phyloP scores from a whole-genome alignment of 495 filamentous ascomycete genomes.

The Hyaloscypha hepaticicola region DNA sequence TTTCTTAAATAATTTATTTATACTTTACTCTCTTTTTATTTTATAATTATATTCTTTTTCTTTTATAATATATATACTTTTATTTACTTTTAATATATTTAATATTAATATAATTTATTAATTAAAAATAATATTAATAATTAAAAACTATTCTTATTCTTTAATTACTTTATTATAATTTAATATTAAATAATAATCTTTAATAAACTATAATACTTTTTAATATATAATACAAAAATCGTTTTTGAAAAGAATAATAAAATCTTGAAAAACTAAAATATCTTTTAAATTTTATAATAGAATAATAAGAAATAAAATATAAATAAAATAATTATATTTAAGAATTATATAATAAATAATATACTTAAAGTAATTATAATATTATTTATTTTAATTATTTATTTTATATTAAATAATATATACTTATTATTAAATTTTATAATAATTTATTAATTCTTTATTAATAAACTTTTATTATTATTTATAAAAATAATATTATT shows the following conservation, averaged over 20 bases:
- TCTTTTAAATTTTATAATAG: constrained; percentile 21
- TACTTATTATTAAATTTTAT: constrained; percentile 18
- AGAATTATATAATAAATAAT: constrained; percentile 26
- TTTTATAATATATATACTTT: no score
- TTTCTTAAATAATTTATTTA: no score
- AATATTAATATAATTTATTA: no score
- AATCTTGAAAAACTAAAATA: constrained; percentile 21
- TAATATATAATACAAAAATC: constrained; percentile 28
- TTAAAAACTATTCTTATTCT: constrained; percentile 21
- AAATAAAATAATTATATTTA: constrained; percentile 20
- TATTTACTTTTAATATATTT: no score
- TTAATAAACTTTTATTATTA: constrained; percentile 18
- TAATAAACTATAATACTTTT: constrained; percentile 21
- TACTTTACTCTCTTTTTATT: no score
- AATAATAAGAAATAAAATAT: constrained; percentile 16
- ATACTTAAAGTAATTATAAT: constrained; percentile 22
- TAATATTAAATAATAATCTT: constrained; percentile 23
- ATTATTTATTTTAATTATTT: constrained; percentile 13
- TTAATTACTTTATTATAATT: constrained; percentile 19
- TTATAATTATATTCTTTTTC: no score
- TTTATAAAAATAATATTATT: constrained; percentile 1
- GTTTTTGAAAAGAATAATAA: constrained; percentile 25
- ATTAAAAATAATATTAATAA: no score
- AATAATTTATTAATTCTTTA: constrained; percentile 27
- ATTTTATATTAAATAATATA: constrained; percentile 18